These are phyloP conservation scores for Eleusine coracana DNA, from an alignment of 176 grass and related monocot genomes.

Conservation along the genomic window DNA sequence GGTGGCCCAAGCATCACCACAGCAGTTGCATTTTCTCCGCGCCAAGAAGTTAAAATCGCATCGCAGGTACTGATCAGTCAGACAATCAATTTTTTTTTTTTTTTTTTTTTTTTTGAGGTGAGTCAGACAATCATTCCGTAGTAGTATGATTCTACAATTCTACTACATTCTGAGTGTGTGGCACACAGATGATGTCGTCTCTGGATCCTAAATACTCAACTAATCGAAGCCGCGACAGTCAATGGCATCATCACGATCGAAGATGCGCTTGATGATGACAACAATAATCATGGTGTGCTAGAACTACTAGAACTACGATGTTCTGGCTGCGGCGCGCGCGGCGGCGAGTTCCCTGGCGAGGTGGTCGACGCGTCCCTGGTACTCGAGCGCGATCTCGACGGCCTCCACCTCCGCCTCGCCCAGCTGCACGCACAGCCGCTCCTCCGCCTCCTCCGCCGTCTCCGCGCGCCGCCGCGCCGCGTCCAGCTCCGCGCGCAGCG, in stretches of 20 bases:
- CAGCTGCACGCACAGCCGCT: constrained; percentile 74
- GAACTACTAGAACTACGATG: neutral
- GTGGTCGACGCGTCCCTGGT: constrained; percentile 37
- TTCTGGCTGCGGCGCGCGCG: constrained; percentile 7
- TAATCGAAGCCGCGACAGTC: neutral
- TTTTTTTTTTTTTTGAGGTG: too few relatives aligned
- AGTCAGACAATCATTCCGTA: neutral
- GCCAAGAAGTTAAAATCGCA: neutral
- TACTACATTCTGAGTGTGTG: too few relatives aligned
- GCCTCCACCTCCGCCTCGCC: constrained; percentile 81
- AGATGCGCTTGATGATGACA: neutral
- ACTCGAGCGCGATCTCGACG: constrained; percentile 43
- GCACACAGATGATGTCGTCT: too few relatives aligned
- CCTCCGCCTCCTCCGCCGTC: constrained; percentile 71
- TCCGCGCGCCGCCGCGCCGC: constrained; percentile 49
- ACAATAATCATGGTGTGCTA: neutral
- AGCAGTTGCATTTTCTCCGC: neutral
- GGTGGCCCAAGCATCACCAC: too few relatives aligned
- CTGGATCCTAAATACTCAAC: neutral
- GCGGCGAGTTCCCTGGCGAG: constrained; percentile 59
- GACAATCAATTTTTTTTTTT: too few relatives aligned
- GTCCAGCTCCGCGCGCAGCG: constrained; percentile 52
- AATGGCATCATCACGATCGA: neutral
- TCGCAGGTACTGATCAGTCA: neutral
- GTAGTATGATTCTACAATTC: too few relatives aligned